Conservation (phyloP, 345 rosid species). For the Rhodomyrtus tomentosa region DNA sequence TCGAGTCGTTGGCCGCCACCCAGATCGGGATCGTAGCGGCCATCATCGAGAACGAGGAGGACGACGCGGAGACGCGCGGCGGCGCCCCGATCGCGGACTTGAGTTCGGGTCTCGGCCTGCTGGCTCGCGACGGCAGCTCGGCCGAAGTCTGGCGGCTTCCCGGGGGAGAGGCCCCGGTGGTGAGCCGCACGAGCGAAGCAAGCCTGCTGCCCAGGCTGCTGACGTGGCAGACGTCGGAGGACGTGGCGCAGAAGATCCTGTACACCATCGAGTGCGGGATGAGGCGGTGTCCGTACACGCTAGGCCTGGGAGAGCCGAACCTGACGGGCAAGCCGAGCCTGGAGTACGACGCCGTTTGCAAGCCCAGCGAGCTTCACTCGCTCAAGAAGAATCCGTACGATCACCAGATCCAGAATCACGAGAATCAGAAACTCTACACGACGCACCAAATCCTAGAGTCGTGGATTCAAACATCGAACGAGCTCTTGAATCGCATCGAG, state of each 20-base stretch:
- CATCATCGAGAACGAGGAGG: constrained; percentile 44
- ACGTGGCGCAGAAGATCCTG: constrained; percentile 48
- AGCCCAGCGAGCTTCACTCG: constrained; percentile 17
- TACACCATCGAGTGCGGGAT: constrained; percentile 67
- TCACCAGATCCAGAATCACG: constrained; percentile 20
- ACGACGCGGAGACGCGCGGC: constrained; percentile 13
- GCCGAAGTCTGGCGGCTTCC: constrained; percentile 54
- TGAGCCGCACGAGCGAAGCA: constrained; percentile 48
- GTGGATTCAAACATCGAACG: constrained; percentile 49
- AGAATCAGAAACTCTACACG: constrained; percentile 56
- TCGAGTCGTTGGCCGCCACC: constrained; percentile 46
- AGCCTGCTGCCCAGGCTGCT: constrained; percentile 75
- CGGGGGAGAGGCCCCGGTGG: constrained; percentile 30
- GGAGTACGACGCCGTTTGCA: constrained; percentile 34
- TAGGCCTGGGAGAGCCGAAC: constrained; percentile 86
- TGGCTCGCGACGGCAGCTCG: constrained; percentile 37
- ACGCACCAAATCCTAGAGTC: constrained; percentile 75
- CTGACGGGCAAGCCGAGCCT: constrained; percentile 30
- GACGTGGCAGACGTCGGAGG: constrained; percentile 68
- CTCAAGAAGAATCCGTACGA: constrained; percentile 24
- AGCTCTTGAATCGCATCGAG: constrained; percentile 34
- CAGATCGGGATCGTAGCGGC: constrained; percentile 57
- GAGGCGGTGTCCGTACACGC: constrained; percentile 63
- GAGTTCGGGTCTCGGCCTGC: constrained; percentile 19
- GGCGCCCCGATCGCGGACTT: constrained; percentile 36